Conservation (phyloP, 1,284 basidiomycete genomes). For the Cerioporus squamosus region DNA sequence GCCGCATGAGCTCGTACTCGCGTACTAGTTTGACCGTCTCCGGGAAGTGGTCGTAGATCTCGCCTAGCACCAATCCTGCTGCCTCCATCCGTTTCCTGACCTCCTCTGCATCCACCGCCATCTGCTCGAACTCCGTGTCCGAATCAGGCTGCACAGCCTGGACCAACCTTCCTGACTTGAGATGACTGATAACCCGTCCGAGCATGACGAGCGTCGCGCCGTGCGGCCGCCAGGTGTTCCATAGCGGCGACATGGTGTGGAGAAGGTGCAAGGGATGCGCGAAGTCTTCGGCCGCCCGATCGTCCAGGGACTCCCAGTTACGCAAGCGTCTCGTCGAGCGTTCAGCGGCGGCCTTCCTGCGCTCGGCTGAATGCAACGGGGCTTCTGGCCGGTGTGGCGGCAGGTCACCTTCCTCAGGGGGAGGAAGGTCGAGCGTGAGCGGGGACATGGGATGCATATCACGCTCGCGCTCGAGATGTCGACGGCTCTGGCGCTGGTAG, state of each 20-base stretch:
- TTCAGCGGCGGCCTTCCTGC: conserved; percentile 30
- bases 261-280: conserved; percentile 63
- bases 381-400: conserved; percentile 33
- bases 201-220: conserved; percentile 51
- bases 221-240: conserved; percentile 72
- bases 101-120: conserved; percentile 30
- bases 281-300: conserved; percentile 38
- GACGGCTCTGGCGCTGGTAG: conserved; percentile 46
- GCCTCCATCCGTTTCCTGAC: conserved; percentile 32
- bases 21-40: conserved; percentile 48
- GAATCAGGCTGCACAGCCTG: conserved; percentile 40
- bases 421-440: conserved; percentile 44
- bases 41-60: conserved; percentile 54
- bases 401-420: conserved; percentile 21
- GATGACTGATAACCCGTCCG: conserved; percentile 45
- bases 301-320: conserved; percentile 20
- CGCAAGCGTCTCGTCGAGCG: conserved; percentile 23
- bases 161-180: conserved; percentile 55
- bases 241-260: conserved; percentile 63
- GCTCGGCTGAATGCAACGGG: conserved; percentile 34
- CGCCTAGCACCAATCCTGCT: conserved; percentile 45
- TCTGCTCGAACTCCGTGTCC: conserved; percentile 19
- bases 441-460: conserved; percentile 47
- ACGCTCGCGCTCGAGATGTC: conserved; percentile 32
- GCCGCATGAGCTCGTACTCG: conserved; percentile 34